Evolutionary conservation across 768 basidiomycete species (phyloP).

Genomic region (Termitomyces sp.): DNA sequence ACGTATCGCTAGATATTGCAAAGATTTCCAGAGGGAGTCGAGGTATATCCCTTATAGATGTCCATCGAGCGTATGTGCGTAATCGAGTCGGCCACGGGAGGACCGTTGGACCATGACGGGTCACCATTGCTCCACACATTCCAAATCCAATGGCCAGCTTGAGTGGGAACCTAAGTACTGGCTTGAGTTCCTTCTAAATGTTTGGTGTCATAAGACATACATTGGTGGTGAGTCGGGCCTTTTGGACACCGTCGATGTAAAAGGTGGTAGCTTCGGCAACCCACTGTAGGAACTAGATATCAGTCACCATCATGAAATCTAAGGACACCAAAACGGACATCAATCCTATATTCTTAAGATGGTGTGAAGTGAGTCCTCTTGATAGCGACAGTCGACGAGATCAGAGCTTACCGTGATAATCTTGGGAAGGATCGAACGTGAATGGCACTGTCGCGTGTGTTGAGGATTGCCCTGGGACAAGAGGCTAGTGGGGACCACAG

Average conservation of each 20-base stretch:
- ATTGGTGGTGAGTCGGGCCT: conserved; percentile 23
- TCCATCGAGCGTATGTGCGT: conserved; percentile 30
- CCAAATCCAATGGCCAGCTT: conserved; percentile 26
- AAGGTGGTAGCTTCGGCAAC: conserved; percentile 22
- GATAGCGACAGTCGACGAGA: background rate
- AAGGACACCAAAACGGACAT: conserved; percentile 15
- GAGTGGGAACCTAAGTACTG: conserved; percentile 20
- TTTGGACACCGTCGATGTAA: conserved; percentile 27
- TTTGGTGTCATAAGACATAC: conserved; percentile 13
- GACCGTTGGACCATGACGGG: conserved; percentile 28
- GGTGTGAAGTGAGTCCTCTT: background rate
- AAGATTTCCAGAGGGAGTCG: conserved; percentile 17
- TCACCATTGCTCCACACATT: conserved; percentile 32
- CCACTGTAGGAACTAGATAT: conserved; percentile 18
- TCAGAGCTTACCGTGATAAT: conserved; percentile 24
- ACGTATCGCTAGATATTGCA: conserved; percentile 13
- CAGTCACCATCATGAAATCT: background rate
- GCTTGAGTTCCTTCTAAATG: background rate
- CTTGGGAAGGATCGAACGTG: conserved; percentile 25
- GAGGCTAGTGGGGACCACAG: conserved; percentile 12
- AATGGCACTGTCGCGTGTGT: conserved; percentile 21
- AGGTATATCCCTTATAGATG: conserved; percentile 26
- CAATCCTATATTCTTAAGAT: conserved; percentile 27
- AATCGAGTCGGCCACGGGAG: conserved; percentile 27
- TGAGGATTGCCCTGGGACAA: conserved; percentile 12